Base-by-base conservation (phyloP, 257 asterid genomes). In the Lycium barbarum region DNA sequence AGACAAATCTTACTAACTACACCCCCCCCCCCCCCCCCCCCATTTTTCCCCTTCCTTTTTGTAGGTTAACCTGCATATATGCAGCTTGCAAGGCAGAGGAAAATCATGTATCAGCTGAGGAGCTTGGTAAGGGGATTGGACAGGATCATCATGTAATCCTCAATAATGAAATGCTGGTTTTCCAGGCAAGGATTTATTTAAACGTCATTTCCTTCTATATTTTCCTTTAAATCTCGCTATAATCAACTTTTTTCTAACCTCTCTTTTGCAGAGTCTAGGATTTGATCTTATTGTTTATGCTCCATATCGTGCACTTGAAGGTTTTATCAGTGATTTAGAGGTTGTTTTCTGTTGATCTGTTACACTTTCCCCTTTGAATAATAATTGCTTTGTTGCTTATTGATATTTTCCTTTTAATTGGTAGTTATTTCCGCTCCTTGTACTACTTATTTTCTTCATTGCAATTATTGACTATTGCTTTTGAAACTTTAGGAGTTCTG, bases 31-130 rank as follows among this genome's bases (percentile, higher is more conserved):
- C 17, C 33, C 55, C 55, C 13, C 55, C 12, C 55, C 1, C 51
- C 33, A 0, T 26, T 1, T 26, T 26, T 6, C 45, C 6, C 6
- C 6, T 65, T 81, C 47, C 61, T 79, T 33, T 6, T 89, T 88
- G 83, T 90, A 96, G 98, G 99, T 93, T 96, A 71, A 96, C 99
- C 26, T 96, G 99, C 90, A 95, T 96, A 88, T 96, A 96, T 91
- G 91, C 95, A 81, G 98, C 98, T 65, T 96, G 99, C 91, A 96
- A 95, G 94, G 98, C 95, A 59, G 98, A 96, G 89, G 99, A 96
- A 90, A 96, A 94, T 88, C 99, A 96, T 86, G 99, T 96, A 79
- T 96, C 99, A 47, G 99, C 98, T 35, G 99, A 96, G 93, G 98
- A 96, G 92, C 98, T 96, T 87, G 99, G 99, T 73, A 96, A 93